phyloP scores from a whole-genome alignment of 495 filamentous ascomycete species.

The Cercophora sp. region DNA sequence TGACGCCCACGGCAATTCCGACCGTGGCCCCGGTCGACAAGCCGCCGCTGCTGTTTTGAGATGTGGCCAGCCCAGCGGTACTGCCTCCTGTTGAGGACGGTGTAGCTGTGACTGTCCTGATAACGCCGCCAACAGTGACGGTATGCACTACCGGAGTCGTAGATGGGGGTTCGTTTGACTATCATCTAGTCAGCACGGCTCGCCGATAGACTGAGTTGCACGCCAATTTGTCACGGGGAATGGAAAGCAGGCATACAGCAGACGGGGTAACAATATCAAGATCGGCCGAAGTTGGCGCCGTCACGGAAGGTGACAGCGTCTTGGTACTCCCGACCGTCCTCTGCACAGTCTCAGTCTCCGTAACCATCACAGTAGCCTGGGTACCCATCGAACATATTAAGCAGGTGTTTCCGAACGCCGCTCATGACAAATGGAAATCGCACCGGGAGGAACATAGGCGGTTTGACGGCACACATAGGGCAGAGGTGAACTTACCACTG shows the following conservation, averaged over 20 bases:
- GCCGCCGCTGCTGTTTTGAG: conserved; percentile 23
- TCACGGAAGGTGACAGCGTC: conserved; percentile 19
- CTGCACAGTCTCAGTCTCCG: conserved; percentile 31
- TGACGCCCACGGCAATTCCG: conserved; percentile 42
- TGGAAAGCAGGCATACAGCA: conserved; percentile 26
- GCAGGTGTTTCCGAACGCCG: neutral
- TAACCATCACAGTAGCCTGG: conserved; percentile 22
- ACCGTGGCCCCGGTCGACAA: conserved; percentile 34
- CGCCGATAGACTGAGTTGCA: conserved; percentile 1
- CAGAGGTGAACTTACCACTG: conserved; percentile 17
- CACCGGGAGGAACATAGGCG: too few relatives aligned
- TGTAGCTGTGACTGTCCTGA: conserved; percentile 39
- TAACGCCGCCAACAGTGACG: conserved; percentile 38
- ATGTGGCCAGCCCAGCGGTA: neutral
- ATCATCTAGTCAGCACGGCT: conserved; percentile 10
- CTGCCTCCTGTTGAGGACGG: conserved; percentile 25
- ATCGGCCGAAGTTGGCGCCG: conserved; percentile 1
- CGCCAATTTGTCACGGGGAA: conserved; percentile 10
- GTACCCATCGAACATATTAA: conserved; percentile 10
- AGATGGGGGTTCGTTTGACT: neutral
- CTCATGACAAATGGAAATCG: neutral
- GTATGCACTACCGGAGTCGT: conserved; percentile 28
- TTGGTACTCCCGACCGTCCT: conserved; percentile 30
- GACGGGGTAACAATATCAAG: conserved; percentile 21
- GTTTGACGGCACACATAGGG: conserved; percentile 7